A percentile compares a stretch with the other conserved stretches of the same genome.
Evolutionary conservation across 805 yeast species (phyloP).

Genomic region (Candida silvicultrix): DNA sequence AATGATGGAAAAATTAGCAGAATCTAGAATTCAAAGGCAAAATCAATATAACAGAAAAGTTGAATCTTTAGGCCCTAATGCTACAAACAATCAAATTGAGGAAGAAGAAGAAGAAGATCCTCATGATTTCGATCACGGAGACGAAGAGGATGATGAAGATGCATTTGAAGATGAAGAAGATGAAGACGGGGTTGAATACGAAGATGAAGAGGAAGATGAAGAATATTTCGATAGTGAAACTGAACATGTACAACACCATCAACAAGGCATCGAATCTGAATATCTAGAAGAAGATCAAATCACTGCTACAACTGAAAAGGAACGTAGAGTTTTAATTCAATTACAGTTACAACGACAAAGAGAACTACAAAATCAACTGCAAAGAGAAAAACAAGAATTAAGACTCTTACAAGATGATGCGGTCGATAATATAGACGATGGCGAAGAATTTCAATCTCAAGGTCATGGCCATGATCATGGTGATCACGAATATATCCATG

Average conservation of each 20-base stretch:
- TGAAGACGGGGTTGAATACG: constrained; percentile 1
- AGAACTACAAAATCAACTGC: constrained; percentile 1
- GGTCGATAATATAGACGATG: neutral
- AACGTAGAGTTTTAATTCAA: constrained; percentile 1
- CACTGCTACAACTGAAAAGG: neutral
- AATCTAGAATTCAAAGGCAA: constrained; percentile 34
- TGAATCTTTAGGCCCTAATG: constrained; percentile 9
- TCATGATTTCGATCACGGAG: constrained; percentile 18
- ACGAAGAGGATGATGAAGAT: constrained; percentile 13
- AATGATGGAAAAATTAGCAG: constrained; percentile 72
- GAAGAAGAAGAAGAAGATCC: constrained; percentile 21
- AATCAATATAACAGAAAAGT: constrained; percentile 10
- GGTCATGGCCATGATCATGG: neutral
- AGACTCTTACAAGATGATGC: constrained; percentile 1
- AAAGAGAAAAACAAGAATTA: constrained; percentile 1
- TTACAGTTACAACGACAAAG: constrained; percentile 2
- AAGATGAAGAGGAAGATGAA: neutral
- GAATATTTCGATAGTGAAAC: neutral
- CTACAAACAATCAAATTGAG: constrained; percentile 20
- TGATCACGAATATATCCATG: neutral
- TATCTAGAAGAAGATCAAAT: neutral
- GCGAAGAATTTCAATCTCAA: constrained; percentile 6
- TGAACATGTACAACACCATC: neutral
- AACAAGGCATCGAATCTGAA: neutral
- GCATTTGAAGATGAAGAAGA: constrained; percentile 21